Conservation (phyloP, 2,329 filamentous ascomycete genomes). For the Grosmannia serpens region DNA sequence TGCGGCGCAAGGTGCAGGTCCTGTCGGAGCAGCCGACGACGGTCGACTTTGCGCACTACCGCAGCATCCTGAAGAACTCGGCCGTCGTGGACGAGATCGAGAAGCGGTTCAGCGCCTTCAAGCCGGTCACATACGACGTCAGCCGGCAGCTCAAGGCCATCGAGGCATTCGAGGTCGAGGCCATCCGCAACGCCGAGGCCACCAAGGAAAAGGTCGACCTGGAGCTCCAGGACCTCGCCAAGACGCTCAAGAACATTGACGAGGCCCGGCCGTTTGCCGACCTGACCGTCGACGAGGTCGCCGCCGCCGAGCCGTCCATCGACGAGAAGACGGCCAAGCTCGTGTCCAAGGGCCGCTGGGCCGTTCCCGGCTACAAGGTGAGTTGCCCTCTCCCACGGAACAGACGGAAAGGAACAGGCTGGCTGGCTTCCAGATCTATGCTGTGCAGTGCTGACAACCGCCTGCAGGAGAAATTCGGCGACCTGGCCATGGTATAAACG, state of each 20-base stretch:
- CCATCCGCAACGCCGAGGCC: conserved; percentile 89
- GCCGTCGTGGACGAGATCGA: conserved; percentile 94
- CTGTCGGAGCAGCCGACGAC: conserved; percentile 76
- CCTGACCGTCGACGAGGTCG: conserved; percentile 94
- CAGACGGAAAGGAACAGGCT: not conserved
- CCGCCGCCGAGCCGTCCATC: conserved; percentile 86
- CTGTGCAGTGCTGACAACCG: conserved; percentile 30
- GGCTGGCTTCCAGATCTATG: not conserved
- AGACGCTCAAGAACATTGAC: conserved; percentile 96
- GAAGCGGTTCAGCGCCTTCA: conserved; percentile 85
- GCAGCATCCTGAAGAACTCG: conserved; percentile 86
- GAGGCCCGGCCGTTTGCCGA: conserved; percentile 91
- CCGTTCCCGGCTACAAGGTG: conserved; percentile 98
- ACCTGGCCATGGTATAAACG: conserved; percentile 80
- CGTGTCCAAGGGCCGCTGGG: conserved; percentile 96
- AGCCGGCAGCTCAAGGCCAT: conserved; percentile 93
- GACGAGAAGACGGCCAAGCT: conserved; percentile 93
- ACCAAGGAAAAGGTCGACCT: conserved; percentile 94
- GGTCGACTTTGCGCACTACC: conserved; percentile 92
- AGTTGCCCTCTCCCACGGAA: conserved; percentile 19
- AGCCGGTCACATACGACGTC: conserved; percentile 89
- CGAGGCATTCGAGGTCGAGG: conserved; percentile 94
- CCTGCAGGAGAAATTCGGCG: conserved; percentile 91
- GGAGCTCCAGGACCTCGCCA: conserved; percentile 86
- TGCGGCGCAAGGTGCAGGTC: conserved; percentile 79